Evolutionary conservation across 441 rosid species (phyloP).

Genomic region (Adansonia madagascariensis): DNA sequence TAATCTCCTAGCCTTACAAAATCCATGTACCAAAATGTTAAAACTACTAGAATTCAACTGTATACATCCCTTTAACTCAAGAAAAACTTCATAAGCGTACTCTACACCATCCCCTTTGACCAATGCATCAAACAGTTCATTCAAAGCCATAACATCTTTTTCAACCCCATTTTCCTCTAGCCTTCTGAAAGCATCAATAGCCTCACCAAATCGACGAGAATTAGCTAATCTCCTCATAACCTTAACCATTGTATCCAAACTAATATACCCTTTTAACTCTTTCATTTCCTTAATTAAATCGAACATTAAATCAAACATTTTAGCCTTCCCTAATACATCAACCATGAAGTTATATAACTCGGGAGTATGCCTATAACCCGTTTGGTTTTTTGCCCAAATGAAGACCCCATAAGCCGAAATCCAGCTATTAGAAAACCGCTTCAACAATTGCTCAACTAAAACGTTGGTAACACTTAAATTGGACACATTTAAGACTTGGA

Average conservation of each 20-base stretch:
- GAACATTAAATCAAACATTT: slow-evolving; percentile 63
- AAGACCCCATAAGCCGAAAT: slow-evolving; percentile 59
- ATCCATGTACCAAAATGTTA: slow-evolving; percentile 75
- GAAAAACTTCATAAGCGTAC: slow-evolving; percentile 52
- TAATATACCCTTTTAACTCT: slow-evolving; percentile 43
- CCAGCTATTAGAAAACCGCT: slow-evolving; percentile 65
- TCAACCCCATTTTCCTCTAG: slow-evolving; percentile 55
- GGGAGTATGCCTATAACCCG: slow-evolving; percentile 57
- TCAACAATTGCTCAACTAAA: slow-evolving; percentile 57
- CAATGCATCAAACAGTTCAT: slow-evolving; percentile 70
- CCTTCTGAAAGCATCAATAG: slow-evolving; percentile 60
- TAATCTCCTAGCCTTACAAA: slow-evolving; percentile 65
- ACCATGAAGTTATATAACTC: slow-evolving; percentile 62
- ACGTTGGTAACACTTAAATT: slow-evolving; percentile 41
- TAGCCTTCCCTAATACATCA: slow-evolving; percentile 63
- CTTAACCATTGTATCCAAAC: slow-evolving; percentile 60
- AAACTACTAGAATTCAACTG: slow-evolving; percentile 42
- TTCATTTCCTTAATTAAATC: slow-evolving; percentile 60
- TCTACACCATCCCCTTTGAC: slow-evolving; percentile 66
- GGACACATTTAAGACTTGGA: slow-evolving; percentile 43
- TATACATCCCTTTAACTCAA: slow-evolving; percentile 47
- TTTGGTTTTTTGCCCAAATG: slow-evolving; percentile 75
- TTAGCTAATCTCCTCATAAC: slow-evolving; percentile 70
- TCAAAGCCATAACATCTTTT: slow-evolving; percentile 51
- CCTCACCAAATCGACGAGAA: slow-evolving; percentile 54